Conservation (phyloP, 176 grass and related monocot species). For the Avena atlantica region DNA sequence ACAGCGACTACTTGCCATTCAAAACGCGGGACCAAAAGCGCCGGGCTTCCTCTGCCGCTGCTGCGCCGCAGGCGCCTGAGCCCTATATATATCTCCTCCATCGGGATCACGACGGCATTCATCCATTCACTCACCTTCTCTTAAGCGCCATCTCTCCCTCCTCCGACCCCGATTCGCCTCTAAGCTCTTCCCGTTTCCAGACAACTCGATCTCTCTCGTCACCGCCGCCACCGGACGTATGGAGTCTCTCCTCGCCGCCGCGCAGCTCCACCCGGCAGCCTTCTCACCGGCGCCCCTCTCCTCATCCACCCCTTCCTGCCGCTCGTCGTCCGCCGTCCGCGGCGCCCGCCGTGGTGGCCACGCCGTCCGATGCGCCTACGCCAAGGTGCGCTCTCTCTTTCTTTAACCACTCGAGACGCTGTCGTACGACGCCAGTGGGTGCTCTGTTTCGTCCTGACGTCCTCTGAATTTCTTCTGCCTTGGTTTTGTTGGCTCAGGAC, state of each 20-base stretch:
- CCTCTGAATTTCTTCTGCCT: background rate
- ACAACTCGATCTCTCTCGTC: background rate
- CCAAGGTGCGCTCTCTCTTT: constrained; percentile 1
- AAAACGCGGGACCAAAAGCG: background rate
- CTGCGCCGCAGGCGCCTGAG: background rate
- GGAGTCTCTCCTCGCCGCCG: constrained; percentile 31
- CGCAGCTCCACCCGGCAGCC: background rate
- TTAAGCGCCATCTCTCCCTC: background rate
- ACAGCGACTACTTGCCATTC: background rate
- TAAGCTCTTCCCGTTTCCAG: background rate
- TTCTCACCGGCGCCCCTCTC: background rate
- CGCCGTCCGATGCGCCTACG: constrained; percentile 19
- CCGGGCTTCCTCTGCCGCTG: constrained; percentile 12
- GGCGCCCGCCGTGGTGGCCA: background rate
- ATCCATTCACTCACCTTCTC: background rate
- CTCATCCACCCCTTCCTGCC: background rate
- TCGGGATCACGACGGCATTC: background rate
- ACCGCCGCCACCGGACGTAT: background rate
- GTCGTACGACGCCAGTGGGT: too few relatives aligned
- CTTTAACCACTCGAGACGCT: background rate
- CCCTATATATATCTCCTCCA: constrained; percentile 1
- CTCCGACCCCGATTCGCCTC: background rate
- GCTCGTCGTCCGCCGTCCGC: background rate
- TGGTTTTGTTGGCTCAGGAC: background rate
- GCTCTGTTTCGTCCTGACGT: background rate